Base-by-base conservation (phyloP, 2,329 filamentous ascomycete genomes). In the Blumeria hordei region DNA sequence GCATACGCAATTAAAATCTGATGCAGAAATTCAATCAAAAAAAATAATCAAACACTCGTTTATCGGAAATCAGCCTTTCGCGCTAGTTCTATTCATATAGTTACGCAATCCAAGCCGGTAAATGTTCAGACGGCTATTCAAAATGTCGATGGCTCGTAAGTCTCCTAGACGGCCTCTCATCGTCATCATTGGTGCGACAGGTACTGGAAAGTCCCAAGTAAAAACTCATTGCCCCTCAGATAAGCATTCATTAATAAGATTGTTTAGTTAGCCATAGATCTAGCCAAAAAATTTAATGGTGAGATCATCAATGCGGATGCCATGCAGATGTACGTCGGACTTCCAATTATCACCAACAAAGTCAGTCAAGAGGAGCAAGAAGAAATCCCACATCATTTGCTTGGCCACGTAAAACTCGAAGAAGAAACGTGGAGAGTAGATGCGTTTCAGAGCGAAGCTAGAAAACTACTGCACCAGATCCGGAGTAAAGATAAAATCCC, bases 221-320 rank as follows among this genome's bases (percentile, higher is more conserved):
- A 35, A 35, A 37, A 16, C 16, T 39, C 34, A 33, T 39, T 18
- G n/a, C 3, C 14, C 10, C 16, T n/a, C 12, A 6, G 6, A 37
- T 21, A 14, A n/a, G 14, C 33, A 55, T 32, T 6, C 21, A 35
- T 18, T 32, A 57, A 59, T 50, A 62, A 55, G 41, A 44, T n/a
- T 11, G 52, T 36, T 33, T 53, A 66, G 65, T 61, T 67, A 60
- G 92, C 92, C 8, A 83, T 98, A 43, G 86, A 94, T 59, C 70
- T 98, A 54, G 92, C 93, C 0, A 74, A 74, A 44, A 78, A 75
- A 21, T 88, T 88, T 68, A 81, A 92, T 67, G 92, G 93, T 64
- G 92, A 98, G 68, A 77, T 98, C 54, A 88, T 98, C 69, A 98
- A 98, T 65, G 86, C 86, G 50, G 92, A 98, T 72, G 92, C 92